These are phyloP conservation scores for Kurtzmaniella quercitrusa DNA, from an alignment of 1,139 yeast species.

Conservation along the genomic window DNA sequence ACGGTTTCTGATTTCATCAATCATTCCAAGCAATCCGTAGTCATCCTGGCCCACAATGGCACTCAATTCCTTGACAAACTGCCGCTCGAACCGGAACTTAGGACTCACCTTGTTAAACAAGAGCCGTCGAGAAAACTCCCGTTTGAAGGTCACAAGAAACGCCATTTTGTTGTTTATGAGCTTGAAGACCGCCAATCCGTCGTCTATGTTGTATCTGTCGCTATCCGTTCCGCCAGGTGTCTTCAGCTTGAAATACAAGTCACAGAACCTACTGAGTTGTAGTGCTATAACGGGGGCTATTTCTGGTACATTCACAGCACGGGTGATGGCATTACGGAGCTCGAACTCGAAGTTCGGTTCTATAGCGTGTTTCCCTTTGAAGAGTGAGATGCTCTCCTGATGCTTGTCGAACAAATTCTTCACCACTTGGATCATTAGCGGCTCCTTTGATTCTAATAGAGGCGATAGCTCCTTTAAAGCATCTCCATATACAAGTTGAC, in stretches of 20 bases:
- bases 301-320: conserved; percentile 19
- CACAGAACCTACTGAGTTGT: conserved; percentile 34
- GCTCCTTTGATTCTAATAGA: neutral
- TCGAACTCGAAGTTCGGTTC: conserved; percentile 24
- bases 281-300: conserved; percentile 17
- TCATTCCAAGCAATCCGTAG: conserved; percentile 28
- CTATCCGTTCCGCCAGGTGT: neutral
- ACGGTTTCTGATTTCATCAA: conserved; percentile 22
- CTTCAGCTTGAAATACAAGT: conserved; percentile 17
- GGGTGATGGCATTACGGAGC: conserved; percentile 23
- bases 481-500: conserved; percentile 7
- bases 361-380: neutral
- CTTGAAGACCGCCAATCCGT: conserved; percentile 27
- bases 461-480: conserved; percentile 2
- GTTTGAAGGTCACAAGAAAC: conserved; percentile 28
- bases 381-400: neutral
- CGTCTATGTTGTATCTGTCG: conserved; percentile 14
- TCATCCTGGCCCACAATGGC: conserved; percentile 32
- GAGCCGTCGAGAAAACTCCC: conserved; percentile 35
- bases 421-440: neutral
- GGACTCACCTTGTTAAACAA: conserved; percentile 19
- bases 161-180: conserved; percentile 32
- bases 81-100: conserved; percentile 20
- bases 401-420: neutral
- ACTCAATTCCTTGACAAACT: conserved; percentile 21